Percentiles rank a stretch among this genome's conserved stretches.
phyloP scores from a whole-genome alignment of 2,329 filamentous ascomycete species.

The Fusarium praegraminearum region DNA sequence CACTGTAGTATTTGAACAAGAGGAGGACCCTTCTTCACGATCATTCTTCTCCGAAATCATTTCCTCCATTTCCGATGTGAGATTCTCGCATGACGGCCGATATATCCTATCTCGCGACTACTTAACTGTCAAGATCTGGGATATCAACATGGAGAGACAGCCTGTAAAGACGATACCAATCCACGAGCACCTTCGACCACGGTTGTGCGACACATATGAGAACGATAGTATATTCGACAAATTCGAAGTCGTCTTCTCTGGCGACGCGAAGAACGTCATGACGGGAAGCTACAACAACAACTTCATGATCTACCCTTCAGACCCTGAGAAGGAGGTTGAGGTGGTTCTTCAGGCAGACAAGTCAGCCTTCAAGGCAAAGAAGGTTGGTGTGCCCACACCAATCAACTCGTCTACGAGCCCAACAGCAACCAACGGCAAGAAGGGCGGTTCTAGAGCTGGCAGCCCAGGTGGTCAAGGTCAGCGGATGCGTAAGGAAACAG shows the following conservation, averaged over 20 bases:
- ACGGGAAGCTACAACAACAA: conserved; percentile 99
- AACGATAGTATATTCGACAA: conserved; percentile 99
- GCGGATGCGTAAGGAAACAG: conserved; percentile 98
- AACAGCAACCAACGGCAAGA: conserved; percentile 81
- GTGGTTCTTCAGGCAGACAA: conserved; percentile 98
- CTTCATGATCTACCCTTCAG: conserved; percentile 99
- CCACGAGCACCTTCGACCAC: conserved; percentile 93
- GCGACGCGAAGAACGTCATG: conserved; percentile 99
- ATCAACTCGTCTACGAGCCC: conserved; percentile 87
- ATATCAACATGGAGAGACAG: conserved; percentile 98
- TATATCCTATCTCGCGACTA: conserved; percentile 99
- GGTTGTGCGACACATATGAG: conserved; percentile 97
- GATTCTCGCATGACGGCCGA: conserved; percentile 94
- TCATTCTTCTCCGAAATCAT: conserved; percentile 99
- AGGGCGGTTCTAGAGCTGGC: conserved; percentile 85
- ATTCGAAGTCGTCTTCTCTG: conserved; percentile 98
- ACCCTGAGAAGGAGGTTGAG: conserved; percentile 95
- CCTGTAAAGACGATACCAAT: conserved; percentile 99
- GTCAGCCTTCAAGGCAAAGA: conserved; percentile 99
- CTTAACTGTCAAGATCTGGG: conserved; percentile 99
- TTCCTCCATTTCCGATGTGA: conserved; percentile 97
- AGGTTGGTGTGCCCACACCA: conserved; percentile 96
- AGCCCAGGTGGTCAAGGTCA: conserved; percentile 87
- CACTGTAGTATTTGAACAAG: conserved; percentile 90
- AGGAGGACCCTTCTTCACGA: conserved; percentile 95